Percentiles rank a stretch among this genome's conserved stretches.
Conservation (phyloP, 306 rosid genomes). For the Cicer arietinum region DNA sequence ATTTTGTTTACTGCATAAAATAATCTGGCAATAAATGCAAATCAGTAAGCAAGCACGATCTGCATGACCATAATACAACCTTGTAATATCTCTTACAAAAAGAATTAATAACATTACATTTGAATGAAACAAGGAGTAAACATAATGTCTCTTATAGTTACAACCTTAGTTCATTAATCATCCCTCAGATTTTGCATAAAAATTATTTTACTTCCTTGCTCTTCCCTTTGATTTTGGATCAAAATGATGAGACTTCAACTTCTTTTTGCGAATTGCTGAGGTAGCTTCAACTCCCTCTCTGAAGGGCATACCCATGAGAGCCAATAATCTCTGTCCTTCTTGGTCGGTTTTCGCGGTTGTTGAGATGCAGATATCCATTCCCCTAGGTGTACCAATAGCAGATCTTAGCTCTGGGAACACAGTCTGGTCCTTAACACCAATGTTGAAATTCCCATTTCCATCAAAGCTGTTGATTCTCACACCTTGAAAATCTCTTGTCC, state of each 20-base stretch:
- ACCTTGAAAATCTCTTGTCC: conserved; percentile 98
- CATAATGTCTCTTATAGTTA: conserved; percentile 37
- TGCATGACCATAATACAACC: conserved; percentile 35
- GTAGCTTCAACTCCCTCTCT: conserved; percentile 68
- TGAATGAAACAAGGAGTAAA: conserved; percentile 34
- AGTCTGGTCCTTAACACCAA: conserved; percentile 80
- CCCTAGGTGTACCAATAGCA: conserved; percentile 80
- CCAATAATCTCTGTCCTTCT: conserved; percentile 75
- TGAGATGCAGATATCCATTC: conserved; percentile 87
- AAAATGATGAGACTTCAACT: conserved; percentile 90
- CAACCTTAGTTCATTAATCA: conserved; percentile 45
- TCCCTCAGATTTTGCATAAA: conserved; percentile 64
- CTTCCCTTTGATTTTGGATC: conserved; percentile 74
- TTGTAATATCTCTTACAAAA: conserved; percentile 39
- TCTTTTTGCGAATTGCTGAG: conserved; percentile 64
- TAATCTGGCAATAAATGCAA: too few relatives aligned
- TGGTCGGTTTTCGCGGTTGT: conserved; percentile 84
- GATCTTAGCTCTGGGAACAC: conserved; percentile 85
- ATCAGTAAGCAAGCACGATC: conserved; percentile 22
- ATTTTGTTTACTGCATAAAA: too few relatives aligned
- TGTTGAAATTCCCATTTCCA: conserved; percentile 76
- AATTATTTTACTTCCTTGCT: conserved; percentile 66
- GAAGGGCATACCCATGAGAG: conserved; percentile 97
- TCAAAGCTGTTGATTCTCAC: conserved; percentile 80
- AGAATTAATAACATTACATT: conserved; percentile 42